Base-by-base conservation (phyloP, 139 green algal genomes). In the Chlorella sp. region DNA sequence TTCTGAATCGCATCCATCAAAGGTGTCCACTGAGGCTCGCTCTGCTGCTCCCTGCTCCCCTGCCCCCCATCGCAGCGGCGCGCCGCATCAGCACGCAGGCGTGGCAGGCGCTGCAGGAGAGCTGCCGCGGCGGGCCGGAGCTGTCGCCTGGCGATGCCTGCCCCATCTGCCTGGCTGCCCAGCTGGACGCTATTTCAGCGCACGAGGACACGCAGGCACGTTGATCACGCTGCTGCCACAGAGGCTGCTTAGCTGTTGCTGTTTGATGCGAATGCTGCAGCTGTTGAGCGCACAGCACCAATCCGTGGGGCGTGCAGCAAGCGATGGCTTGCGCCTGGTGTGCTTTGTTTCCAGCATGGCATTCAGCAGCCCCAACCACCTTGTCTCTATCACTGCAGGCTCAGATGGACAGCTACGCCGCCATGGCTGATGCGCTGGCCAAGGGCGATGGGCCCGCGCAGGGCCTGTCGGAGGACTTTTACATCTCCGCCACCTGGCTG, bases 91-190 rank as follows among this genome's bases (percentile, higher is more conserved):
- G 55, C 39, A 70, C 34, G 11, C 41, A 60, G 63, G 89, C 86
- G 2, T 91, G 83, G 81, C 65, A 68, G 51, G 30, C 74, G 62
- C 74, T 90, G 78, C 56, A 69, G 64, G 81, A 34, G 17, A 64
- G 34, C 4, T 83, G 84, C 69, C 39, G 60, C 1, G 92, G 87
- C 55, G 83, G 90, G 0, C 89, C 89, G 4, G 78, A 86, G 64
- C 69, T 92, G n/a, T 64, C 47, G 2, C 75, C 81, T 0, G 34
- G 4, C 5, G 87, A 92, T 56, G 39, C 81, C 11, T 94, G 91
- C 81, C 69, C 30, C 17, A 11, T 32, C 13, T 94, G 91, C 90
- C 82, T 94, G 71, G 60, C n/a, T 0, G 47, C 38, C 1, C 41
- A 57, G 30, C 65, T 84, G n/a, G 47, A 76, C 13, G 20, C 18